Base-by-base conservation (phyloP, 192 early-diverging fungal species). In the Dimargaris cristalligena region DNA sequence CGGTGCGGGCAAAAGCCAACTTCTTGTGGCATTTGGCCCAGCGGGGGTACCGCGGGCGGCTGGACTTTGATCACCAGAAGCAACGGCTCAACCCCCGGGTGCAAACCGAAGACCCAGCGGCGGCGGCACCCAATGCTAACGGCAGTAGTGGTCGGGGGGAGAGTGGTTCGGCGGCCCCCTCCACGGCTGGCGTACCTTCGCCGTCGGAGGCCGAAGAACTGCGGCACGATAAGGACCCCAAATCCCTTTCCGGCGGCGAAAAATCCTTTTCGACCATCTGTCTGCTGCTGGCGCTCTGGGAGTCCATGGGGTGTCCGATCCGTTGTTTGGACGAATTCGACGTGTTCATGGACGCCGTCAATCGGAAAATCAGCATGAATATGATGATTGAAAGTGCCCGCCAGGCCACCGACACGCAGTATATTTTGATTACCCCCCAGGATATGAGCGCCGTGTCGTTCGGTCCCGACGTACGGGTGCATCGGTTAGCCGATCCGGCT, bases 341-440 rank as follows among this genome's bases (percentile, higher is more conserved):
- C 67, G 93, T 99, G 25, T 99, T 92, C 63, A 94, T 93, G 92
- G 96, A 99, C 68, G 89, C 91, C 3, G 92, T 94, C n/a, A 97
- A 97, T 67, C 80, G 96, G 4, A 66, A 73, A 30, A 81, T 85
- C 59, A 85, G 79, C 34, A 95, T 95, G 89, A 64, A 76, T 41
- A 81, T 92, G 81, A 82, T 99, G 80, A 82, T 95, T 60, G 82
- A 80, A 49, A 75, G 84, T 18, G 94, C 94, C 10, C 75, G 82
- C 47, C 74, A 78, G 6, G 74, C 74, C 26, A 69, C 63, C 48
- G 75, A 80, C 14, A 77, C 81, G 14, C 95, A 99, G 75, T 99
- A 92, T 71, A 92, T 97, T 41, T 72, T 99, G 38, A 99, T 99
- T 60, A 93, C 92, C 0, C 95, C 95, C 20, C 92, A 92, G 69